phyloP scores from a whole-genome alignment of 495 filamentous ascomycete species.

The Lichenothelia convexa region DNA sequence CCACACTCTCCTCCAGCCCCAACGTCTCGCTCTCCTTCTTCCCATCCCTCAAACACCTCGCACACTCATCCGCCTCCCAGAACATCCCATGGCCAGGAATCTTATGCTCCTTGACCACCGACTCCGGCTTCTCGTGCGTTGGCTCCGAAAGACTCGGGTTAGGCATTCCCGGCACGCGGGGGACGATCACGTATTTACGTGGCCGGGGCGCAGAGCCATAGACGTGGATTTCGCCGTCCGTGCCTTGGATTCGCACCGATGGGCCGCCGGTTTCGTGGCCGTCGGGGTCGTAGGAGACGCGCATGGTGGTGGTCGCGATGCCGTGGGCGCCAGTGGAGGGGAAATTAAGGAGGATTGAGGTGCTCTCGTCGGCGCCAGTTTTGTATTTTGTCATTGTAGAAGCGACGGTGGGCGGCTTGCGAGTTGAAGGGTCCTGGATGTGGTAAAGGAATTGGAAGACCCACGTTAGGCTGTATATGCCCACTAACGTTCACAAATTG shows the following conservation, averaged over 20 bases:
- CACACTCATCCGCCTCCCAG: slow-evolving; percentile 88
- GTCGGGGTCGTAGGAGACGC: slow-evolving; percentile 48
- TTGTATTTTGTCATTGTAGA: slow-evolving; percentile 56
- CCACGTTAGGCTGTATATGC: slow-evolving; percentile 84
- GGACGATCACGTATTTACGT: slow-evolving; percentile 38
- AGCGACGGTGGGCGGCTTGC: slow-evolving; percentile 35
- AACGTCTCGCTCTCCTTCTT: slow-evolving; percentile 57
- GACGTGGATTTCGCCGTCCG: slow-evolving; percentile 73
- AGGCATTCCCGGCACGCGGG: slow-evolving; percentile 9
- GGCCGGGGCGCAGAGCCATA: slow-evolving; percentile 57
- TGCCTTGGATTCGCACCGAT: slow-evolving; percentile 66
- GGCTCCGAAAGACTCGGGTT: slow-evolving; percentile 15
- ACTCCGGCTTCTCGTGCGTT: slow-evolving; percentile 17
- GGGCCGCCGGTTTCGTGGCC: slow-evolving; percentile 42
- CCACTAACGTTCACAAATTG: slow-evolving; percentile 30
- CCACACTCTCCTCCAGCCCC: slow-evolving; percentile 66
- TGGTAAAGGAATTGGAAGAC: slow-evolving; percentile 85
- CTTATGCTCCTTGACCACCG: slow-evolving; percentile 36
- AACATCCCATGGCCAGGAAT: slow-evolving; percentile 71
- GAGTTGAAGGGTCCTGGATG: slow-evolving; percentile 33
- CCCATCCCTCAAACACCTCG: slow-evolving; percentile 65
- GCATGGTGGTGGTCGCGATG: slow-evolving; percentile 60
- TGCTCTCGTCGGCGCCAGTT: slow-evolving; percentile 71
- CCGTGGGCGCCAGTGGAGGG: slow-evolving; percentile 37
- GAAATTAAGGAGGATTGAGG: slow-evolving; percentile 64